Conservation (phyloP, 78 protist genomes). For the Dictyostelium purpureum region DNA sequence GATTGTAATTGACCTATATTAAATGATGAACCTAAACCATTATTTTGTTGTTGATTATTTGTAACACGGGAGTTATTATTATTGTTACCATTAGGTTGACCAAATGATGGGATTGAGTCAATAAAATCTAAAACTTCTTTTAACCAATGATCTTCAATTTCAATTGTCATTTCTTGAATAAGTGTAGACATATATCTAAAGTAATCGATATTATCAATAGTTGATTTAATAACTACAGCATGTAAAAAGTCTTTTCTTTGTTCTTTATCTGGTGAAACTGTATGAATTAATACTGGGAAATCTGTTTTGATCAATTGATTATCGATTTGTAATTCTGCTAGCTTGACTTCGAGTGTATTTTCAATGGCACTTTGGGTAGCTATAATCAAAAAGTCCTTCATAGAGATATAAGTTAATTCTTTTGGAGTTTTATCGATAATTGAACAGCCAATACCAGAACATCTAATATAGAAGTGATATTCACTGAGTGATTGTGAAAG, state of each 20-base stretch:
- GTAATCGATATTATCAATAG: conserved; percentile 66
- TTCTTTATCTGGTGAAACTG: not conserved
- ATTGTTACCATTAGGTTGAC: not conserved
- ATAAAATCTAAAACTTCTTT: conserved; percentile 37
- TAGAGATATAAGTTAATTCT: conserved; percentile 52
- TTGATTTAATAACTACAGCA: conserved; percentile 52
- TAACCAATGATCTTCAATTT: conserved; percentile 79
- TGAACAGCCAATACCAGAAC: conserved; percentile 62
- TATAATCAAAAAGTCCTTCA: conserved; percentile 43
- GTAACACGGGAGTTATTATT: not conserved
- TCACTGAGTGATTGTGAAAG: conserved; percentile 28
- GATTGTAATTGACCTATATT: not conserved
- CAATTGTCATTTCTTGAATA: conserved; percentile 70
- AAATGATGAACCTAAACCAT: not conserved
- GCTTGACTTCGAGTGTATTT: conserved; percentile 38
- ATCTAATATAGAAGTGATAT: conserved; percentile 35
- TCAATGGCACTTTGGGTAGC: conserved; percentile 16
- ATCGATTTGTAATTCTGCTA: conserved; percentile 71
- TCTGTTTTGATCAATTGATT: conserved; percentile 75
- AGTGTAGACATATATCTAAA: conserved; percentile 74
- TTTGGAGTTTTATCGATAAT: conserved; percentile 51
- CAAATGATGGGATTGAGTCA: conserved; percentile 21
- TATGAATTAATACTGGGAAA: conserved; percentile 60
- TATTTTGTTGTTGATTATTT: not conserved
- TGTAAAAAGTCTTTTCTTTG: conserved; percentile 63